Evolutionary conservation across 1,139 yeast species (phyloP).

Genomic region (Geotrichum phurueaensis): DNA sequence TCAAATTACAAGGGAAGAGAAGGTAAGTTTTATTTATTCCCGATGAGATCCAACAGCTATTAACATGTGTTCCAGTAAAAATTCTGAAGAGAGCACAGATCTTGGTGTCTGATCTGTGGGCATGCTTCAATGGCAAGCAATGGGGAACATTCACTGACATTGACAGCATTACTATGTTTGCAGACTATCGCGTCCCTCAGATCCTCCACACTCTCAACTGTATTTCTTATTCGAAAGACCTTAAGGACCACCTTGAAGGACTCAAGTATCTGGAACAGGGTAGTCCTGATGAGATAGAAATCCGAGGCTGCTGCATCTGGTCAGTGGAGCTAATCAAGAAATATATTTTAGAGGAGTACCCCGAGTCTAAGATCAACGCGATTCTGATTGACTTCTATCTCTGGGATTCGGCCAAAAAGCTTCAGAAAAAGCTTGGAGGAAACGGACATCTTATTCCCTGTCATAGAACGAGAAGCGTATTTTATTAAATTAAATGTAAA

Average conservation of each 20-base stretch:
- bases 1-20: conserved; percentile 28
- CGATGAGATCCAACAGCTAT: neutral
- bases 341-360: conserved; percentile 25
- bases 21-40: conserved; percentile 7
- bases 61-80: conserved; percentile 23
- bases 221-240: conserved; percentile 32
- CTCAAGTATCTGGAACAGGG: conserved; percentile 29
- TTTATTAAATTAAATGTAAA: conserved; percentile 25
- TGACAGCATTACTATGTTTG: conserved; percentile 42
- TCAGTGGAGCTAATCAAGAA: conserved; percentile 37
- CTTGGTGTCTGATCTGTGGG: conserved; percentile 42
- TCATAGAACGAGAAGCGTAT: conserved; percentile 38
- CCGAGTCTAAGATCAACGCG: conserved; percentile 32
- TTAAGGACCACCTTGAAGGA: conserved; percentile 25
- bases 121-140: conserved; percentile 37
- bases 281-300: conserved; percentile 36
- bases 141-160: conserved; percentile 39
- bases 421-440: conserved; percentile 27
- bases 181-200: conserved; percentile 44
- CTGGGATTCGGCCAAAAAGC: conserved; percentile 42
- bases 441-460: conserved; percentile 30
- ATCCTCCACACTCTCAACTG: conserved; percentile 37
- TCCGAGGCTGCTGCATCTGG: conserved; percentile 40
- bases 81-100: conserved; percentile 41
- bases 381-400: conserved; percentile 40